A percentile compares a stretch with the other conserved stretches of the same genome.
Evolutionary conservation across 805 yeast species (phyloP).

Genomic region (Debaryomyces hansenii): DNA sequence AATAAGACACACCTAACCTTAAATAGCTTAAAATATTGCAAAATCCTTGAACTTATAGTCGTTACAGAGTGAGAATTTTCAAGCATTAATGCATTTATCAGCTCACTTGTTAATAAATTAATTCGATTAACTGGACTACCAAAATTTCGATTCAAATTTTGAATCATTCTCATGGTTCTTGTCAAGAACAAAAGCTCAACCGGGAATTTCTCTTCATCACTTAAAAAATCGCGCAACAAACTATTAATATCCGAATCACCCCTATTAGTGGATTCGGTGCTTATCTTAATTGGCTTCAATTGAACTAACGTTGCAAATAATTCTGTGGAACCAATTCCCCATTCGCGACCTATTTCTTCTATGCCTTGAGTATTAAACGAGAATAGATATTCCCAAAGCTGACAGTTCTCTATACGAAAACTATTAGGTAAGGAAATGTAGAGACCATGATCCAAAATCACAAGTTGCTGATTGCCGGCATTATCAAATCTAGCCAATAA

Average conservation of each 20-base stretch:
- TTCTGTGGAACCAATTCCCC: conserved; percentile 74
- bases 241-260: conserved; percentile 42
- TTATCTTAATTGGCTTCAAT: conserved; percentile 44
- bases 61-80: conserved; percentile 8
- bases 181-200: conserved; percentile 63
- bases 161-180: conserved; percentile 73
- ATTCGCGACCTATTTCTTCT: conserved; percentile 46
- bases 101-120: conserved; percentile 60
- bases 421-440: conserved; percentile 53
- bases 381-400: conserved; percentile 64
- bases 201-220: conserved; percentile 68
- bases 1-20: conserved; percentile 23
- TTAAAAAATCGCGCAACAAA: conserved; percentile 54
- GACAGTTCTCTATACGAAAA: conserved; percentile 57
- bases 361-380: conserved; percentile 50
- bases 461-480: conserved; percentile 51
- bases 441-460: conserved; percentile 74
- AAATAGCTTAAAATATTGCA: conserved; percentile 14
- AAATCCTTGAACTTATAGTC: conserved; percentile 1
- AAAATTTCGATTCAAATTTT: conserved; percentile 60
- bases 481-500: conserved; percentile 49
- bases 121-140: conserved; percentile 78
- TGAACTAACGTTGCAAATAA: conserved; percentile 58
- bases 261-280: conserved; percentile 20
- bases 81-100: conserved; percentile 30